Evolutionary conservation across 805 yeast species (phyloP).

Genomic region (Metschnikowia chrysomelidarum): DNA sequence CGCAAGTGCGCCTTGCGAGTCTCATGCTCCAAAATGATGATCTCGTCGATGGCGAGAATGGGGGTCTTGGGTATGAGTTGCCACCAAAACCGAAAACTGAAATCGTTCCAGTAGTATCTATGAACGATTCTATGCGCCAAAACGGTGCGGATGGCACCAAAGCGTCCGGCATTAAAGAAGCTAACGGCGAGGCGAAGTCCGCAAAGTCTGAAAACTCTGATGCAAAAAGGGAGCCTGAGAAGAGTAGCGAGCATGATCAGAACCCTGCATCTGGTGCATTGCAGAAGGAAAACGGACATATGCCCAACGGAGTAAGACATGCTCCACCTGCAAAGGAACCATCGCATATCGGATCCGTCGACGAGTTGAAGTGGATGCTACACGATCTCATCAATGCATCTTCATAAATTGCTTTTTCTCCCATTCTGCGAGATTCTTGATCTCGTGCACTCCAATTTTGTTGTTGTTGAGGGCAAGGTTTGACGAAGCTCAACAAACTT

Average conservation of each 20-base stretch:
- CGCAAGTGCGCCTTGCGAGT: slow-evolving; percentile 48
- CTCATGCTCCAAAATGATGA: slow-evolving; percentile 59
- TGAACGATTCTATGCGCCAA: no score
- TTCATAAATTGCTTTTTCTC: no score
- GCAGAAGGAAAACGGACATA: slow-evolving; percentile 9
- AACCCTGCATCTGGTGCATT: slow-evolving; percentile 1
- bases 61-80: slow-evolving; percentile 24
- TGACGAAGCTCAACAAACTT: no score
- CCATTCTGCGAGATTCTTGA: background rate
- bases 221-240: slow-evolving; percentile 4
- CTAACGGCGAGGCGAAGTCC: background rate
- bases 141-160: no score
- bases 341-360: slow-evolving; percentile 49
- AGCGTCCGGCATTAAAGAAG: background rate
- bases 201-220: background rate
- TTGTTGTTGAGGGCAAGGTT: no score
- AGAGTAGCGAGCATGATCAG: background rate
- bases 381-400: slow-evolving; percentile 56
- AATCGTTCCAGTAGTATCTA: no score
- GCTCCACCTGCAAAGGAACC: slow-evolving; percentile 19
- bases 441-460: no score
- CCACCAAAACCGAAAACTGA: slow-evolving; percentile 29
- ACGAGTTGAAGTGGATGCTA: slow-evolving; percentile 69
- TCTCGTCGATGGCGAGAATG: slow-evolving; percentile 18
- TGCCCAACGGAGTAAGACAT: slow-evolving; percentile 6